Evolutionary conservation across 148 eudicot genomes (phyloP), one percentile per base, ranked within the genome.

Genomic region (Chenopodium formosanum): DNA sequence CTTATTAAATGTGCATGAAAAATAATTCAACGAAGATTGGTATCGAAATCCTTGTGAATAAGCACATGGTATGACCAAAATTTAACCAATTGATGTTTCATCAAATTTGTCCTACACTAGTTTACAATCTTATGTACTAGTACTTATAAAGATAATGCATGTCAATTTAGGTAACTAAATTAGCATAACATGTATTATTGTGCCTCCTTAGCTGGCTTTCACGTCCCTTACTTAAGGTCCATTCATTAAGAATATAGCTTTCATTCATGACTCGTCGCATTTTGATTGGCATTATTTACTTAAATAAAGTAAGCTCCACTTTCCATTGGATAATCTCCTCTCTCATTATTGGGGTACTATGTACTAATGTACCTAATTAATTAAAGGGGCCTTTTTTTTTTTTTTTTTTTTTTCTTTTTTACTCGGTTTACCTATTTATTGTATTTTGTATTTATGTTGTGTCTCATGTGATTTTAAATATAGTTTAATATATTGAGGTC

Each of bases 31-130:
- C 2, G 9, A 71, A 71, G 63, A 74, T 16, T n/a, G 77, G 6
- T 74, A 11, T 74, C 34, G 4, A 69, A 5, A 69, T 2, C 12
- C 34, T 7, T 11, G 44, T 72, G 56, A 47, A 63, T 5, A 60
- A 73, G 75, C 76, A 37, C 40, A 58, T 80, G 70, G 25, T 47
- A 2, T 10, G 22, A 53, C 69, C 14, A 8, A 53, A 32, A 14
- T 70, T 40, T 62, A 25, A 71, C 76, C 66, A 56, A 47, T 62
- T 14, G 7, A 29, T 53, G 74, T 50, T 75, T 75, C 74, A 23
- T 75, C 79, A 81, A 32, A 3, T 81, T 75, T 81, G 79, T 81
- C 83, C 68, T 81, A 68, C 40, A 4, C 77, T 74, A 50, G 5
- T 40, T 17, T 70, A 69, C 20, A 32, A 32, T 32, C 13, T 40